Evolutionary conservation across 1,284 basidiomycete genomes (phyloP), one percentile per base, ranked within the genome.

Genomic region (Macrocybe sp.): DNA sequence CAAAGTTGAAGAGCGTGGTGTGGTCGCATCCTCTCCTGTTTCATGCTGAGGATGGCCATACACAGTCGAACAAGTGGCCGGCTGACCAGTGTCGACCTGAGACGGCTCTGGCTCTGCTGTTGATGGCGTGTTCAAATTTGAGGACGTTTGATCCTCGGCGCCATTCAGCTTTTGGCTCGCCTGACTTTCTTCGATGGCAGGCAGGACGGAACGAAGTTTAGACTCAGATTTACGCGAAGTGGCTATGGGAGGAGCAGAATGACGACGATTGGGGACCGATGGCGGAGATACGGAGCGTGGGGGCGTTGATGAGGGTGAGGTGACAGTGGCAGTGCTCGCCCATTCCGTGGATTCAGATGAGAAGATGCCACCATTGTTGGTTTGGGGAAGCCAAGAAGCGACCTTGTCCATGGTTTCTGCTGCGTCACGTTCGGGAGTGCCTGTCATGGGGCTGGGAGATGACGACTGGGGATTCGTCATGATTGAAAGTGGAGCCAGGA

Each of bases 401-500:
- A 67, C 60, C 47, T 65, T 67, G 46, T 54, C 55, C 31, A 64
- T 53, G 10, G 61, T 62, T 47, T 63, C 63, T n/a, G 54, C 59
- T 45, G 58, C 48, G 38, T 59, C 67, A 41, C 61, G 59, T 57
- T 73, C 71, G n/a, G 79, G 74, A 29, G 72, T 70, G 32, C 69
- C 68, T 10, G 70, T 69, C 51, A 72, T 58, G 32, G 79, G 74
- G 55, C 67, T 79, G 48, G 70, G 72, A 51, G 68, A 76, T 41
- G 70, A 71, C 4, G 80, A 76, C 11, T 81, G 75, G 41, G 71
- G 66, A 46, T 72, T 78, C 45, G 79, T 75, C 63, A 85, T 83
- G 55, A 88, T 85, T 34, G 85, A 89, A 46, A 86, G 78, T 29
- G 92, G 92, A 12, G 89, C 81, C 2, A 95, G 76, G 51, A 97